These are phyloP conservation scores for Mycena venus DNA, from an alignment of 768 basidiomycete genomes.

Conservation along the genomic window DNA sequence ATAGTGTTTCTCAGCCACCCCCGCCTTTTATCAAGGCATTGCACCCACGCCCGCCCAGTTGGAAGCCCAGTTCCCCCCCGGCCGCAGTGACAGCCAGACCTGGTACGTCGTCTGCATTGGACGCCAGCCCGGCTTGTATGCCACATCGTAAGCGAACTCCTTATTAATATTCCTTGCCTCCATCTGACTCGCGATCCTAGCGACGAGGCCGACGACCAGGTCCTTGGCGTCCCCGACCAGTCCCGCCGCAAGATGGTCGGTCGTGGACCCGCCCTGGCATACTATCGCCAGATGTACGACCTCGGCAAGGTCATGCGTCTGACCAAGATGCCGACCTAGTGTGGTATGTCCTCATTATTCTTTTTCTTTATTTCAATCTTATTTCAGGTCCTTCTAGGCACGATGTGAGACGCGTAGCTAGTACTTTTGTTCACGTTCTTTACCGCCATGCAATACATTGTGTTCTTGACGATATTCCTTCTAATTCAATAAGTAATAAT, in stretches of 20 bases:
- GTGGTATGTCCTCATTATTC: background rate
- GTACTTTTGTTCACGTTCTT: too few relatives aligned
- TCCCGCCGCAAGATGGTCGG: background rate
- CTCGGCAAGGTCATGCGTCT: background rate
- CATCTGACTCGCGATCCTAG: background rate
- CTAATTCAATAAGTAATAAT: too few relatives aligned
- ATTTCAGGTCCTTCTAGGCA: too few relatives aligned
- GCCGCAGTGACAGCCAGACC: background rate
- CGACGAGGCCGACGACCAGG: background rate
- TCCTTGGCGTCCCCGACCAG: background rate
- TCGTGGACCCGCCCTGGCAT: background rate
- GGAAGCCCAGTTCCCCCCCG: background rate
- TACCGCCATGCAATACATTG: too few relatives aligned
- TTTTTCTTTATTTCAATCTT: too few relatives aligned
- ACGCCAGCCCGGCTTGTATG: background rate
- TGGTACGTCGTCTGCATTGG: constrained; percentile 10
- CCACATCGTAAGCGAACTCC: background rate
- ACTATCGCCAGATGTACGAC: background rate
- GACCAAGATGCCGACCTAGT: background rate
- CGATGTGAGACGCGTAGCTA: too few relatives aligned
- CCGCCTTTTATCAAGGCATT: background rate
- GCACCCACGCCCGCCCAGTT: background rate
- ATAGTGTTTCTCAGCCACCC: background rate
- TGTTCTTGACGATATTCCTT: too few relatives aligned
- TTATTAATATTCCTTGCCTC: background rate